Base-by-base conservation (phyloP, 495 filamentous ascomycete genomes). In the Trichoderma orchidacearum region DNA sequence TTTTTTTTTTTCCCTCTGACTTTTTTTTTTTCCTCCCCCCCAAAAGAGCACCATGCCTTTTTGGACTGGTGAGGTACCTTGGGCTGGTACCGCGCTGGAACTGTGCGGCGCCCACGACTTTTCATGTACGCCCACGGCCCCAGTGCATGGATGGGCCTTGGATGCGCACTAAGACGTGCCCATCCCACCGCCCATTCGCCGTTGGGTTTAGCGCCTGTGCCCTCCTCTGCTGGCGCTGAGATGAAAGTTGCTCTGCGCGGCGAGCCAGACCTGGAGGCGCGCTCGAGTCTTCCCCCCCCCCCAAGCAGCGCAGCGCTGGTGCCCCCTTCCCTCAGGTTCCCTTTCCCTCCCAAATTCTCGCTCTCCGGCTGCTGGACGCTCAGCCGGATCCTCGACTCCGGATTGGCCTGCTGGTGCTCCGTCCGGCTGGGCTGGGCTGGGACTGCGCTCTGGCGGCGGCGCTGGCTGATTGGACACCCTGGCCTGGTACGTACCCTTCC, bases 111-210 rank as follows among this genome's bases (percentile, higher is more conserved):
- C n/a, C n/a, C n/a, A n/a, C n/a, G n/a, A n/a, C n/a, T n/a, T n/a
- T n/a, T n/a, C n/a, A n/a, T 23, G 41, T 27, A 48, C 41, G 21
- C 41, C 41, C 41, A 48, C 41, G 41, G 41, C 41, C 41, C 41
- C 36, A 41, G 36, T 41, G 36, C 36, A 41, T 41, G 36, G 36
- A 41, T 41, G 36, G 21, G 18, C 41, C 41, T 25, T 12, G 41
- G 21, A 48, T 23, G 21, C 21, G 27, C 41, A 36, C 53, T 55
- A 55, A 55, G 51, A 55, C 17, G 41, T 27, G 9, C n/a, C 36
- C 21, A 41, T 48, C 41, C 41, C 41, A 48, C 41, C 41, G 41
- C 41, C 38, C 53, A 55, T 27, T 55, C 53, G 30, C 32, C 30
- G 31, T 55, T 36, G 30, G 53, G 53, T n/a, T 15, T 55, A 55